A percentile compares a stretch with the other conserved stretches of the same genome.
Evolutionary conservation across 176 grass and related monocot species (phyloP).

Genomic region (Cenchrus purpureus): DNA sequence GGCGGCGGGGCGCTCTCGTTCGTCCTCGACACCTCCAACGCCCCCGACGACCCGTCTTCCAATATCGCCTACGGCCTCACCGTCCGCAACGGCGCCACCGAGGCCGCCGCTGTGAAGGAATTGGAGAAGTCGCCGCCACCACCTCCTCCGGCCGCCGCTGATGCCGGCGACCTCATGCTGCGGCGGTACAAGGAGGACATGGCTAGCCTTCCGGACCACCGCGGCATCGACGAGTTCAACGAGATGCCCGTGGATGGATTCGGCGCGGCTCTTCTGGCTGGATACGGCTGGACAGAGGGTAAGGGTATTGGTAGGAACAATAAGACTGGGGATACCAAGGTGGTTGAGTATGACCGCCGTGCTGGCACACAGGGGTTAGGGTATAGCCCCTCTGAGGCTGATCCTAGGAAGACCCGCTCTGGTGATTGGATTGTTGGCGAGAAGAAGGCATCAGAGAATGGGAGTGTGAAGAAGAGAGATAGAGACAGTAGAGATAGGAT

Average conservation of each 20-base stretch:
- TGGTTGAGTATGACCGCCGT: constrained; percentile 64
- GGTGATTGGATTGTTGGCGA: constrained; percentile 64
- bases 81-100: constrained; percentile 38
- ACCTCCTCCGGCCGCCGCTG: neutral
- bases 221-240: constrained; percentile 71
- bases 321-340: constrained; percentile 66
- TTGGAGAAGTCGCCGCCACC: neutral
- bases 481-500: constrained; percentile 38
- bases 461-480: constrained; percentile 51
- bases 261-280: constrained; percentile 72
- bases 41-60: constrained; percentile 62
- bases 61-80: constrained; percentile 73
- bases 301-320: constrained; percentile 83
- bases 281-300: constrained; percentile 89
- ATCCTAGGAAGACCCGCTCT: constrained; percentile 73
- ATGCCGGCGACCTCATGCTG: constrained; percentile 56
- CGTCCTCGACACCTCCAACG: constrained; percentile 77
- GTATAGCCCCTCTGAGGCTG: constrained; percentile 63
- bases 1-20: constrained; percentile 54
- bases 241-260: constrained; percentile 73
- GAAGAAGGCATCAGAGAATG: constrained; percentile 50
- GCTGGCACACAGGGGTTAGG: constrained; percentile 70
- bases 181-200: constrained; percentile 81
- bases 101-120: neutral
- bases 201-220: constrained; percentile 72